Percentiles rank a stretch among this genome's conserved stretches.
These are phyloP conservation scores for Schoenoplectus tabernaemontani DNA, from an alignment of 202 grass and related monocot genomes.

Conservation along the genomic window DNA sequence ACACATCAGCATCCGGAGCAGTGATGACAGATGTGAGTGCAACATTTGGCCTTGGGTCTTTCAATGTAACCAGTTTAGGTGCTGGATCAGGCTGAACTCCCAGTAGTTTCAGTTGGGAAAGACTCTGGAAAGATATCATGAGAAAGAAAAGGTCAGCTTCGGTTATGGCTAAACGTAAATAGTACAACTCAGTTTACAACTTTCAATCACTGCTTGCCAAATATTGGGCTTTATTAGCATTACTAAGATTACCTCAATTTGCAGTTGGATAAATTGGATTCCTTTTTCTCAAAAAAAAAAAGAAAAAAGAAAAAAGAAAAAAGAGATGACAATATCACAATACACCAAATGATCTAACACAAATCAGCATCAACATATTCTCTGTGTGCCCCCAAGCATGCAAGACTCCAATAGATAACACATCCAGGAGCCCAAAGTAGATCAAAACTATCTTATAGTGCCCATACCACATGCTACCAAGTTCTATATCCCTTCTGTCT, in stretches of 20 bases:
- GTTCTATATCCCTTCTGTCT: neutral
- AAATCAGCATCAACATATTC: neutral
- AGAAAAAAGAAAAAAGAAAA: no score
- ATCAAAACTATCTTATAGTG: neutral
- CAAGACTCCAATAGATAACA: neutral
- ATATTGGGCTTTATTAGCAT: neutral
- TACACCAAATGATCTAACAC: neutral
- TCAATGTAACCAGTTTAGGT: slow-evolving; percentile 41
- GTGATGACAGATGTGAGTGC: slow-evolving; percentile 33
- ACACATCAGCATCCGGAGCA: slow-evolving; percentile 69
- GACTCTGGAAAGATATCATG: slow-evolving; percentile 51
- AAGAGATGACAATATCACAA: neutral
- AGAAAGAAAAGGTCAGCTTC: slow-evolving; percentile 5
- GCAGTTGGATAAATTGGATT: slow-evolving; percentile 5
- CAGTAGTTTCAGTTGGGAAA: slow-evolving; percentile 87
- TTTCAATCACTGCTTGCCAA: neutral
- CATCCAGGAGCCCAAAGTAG: neutral
- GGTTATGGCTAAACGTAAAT: neutral
- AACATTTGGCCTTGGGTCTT: slow-evolving; percentile 52
- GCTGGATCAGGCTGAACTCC: slow-evolving; percentile 62
- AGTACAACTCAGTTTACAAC: neutral
- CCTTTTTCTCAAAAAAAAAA: neutral
- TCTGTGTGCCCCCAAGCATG: neutral
- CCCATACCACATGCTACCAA: neutral
- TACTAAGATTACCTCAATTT: neutral